Conservation (phyloP, 1,284 basidiomycete genomes). For the Boletus holoroseus region DNA sequence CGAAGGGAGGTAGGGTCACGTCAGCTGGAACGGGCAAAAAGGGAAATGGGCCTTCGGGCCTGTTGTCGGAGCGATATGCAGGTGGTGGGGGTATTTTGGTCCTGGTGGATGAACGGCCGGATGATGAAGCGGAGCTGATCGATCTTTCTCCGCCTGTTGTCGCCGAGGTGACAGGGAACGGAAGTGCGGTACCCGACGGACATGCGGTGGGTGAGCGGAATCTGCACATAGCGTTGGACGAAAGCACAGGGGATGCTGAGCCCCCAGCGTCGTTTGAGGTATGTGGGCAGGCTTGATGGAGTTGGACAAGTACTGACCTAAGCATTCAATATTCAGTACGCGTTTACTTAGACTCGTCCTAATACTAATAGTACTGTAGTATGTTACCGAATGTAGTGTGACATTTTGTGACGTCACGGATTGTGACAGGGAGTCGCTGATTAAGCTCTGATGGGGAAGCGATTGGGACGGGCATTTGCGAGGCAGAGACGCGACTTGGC, state of each 20-base stretch:
- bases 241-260: slow-evolving; percentile 69
- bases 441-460: slow-evolving; percentile 15
- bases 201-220: slow-evolving; percentile 28
- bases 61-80: slow-evolving; percentile 54
- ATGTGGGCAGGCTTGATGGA: slow-evolving; percentile 56
- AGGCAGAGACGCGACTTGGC: slow-evolving; percentile 25
- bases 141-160: slow-evolving; percentile 51
- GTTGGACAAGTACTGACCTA: slow-evolving; percentile 5
- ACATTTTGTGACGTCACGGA: slow-evolving; percentile 24
- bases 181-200: slow-evolving; percentile 23
- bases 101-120: slow-evolving; percentile 62
- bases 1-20: slow-evolving; percentile 37
- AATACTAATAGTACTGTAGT: neutral
- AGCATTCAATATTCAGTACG: slow-evolving; percentile 10
- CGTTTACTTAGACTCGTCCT: slow-evolving; percentile 5
- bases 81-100: slow-evolving; percentile 84
- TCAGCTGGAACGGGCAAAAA: slow-evolving; percentile 28
- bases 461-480: slow-evolving; percentile 6
- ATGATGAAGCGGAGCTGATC: slow-evolving; percentile 68
- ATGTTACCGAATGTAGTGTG: slow-evolving; percentile 1
- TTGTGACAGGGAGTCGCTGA: slow-evolving; percentile 26
- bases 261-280: slow-evolving; percentile 79
- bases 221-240: slow-evolving; percentile 61
- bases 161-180: slow-evolving; percentile 25
- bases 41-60: slow-evolving; percentile 16